These are phyloP conservation scores for Vickermania ingenoplastis DNA, from an alignment of 208 protist species.

Conservation along the genomic window DNA sequence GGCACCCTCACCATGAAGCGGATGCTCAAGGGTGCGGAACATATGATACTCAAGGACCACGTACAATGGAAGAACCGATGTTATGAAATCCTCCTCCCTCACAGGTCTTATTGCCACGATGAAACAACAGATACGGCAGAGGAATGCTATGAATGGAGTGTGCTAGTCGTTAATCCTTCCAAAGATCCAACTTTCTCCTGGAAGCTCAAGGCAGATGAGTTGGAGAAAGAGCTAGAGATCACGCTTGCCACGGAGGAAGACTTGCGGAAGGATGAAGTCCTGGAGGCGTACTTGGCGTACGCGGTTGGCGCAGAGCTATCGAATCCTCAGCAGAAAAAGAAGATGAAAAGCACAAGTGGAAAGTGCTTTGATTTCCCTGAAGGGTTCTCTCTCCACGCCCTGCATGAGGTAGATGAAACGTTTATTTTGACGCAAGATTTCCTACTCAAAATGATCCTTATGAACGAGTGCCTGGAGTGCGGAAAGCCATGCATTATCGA, in stretches of 20 bases:
- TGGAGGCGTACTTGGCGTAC: not conserved
- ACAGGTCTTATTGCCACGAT: not conserved
- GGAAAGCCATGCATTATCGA: not conserved
- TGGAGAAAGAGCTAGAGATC: not conserved
- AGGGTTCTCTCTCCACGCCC: not conserved
- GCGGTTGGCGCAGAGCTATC: not conserved
- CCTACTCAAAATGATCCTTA: slow-evolving; percentile 2
- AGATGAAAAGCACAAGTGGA: not conserved
- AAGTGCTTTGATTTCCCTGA: not conserved
- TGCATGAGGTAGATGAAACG: not conserved
- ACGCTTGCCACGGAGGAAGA: not conserved
- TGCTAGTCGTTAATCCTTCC: not conserved
- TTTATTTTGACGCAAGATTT: slow-evolving; percentile 3
- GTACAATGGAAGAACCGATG: not conserved
- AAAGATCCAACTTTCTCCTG: not conserved
- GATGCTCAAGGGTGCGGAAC: not conserved
- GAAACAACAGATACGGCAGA: not conserved
- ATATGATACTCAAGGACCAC: not conserved
- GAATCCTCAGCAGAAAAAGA: too few relatives aligned
- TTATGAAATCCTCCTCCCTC: not conserved
- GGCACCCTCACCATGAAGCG: not conserved
- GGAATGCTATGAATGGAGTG: not conserved
- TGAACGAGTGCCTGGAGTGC: not conserved
- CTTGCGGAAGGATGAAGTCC: not conserved
- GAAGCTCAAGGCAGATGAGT: not conserved